Evolutionary conservation across 176 grass and related monocot species (phyloP).

Genomic region (Triticum aestivum): IWGSC_CS_RefSeq_v2.1 NC_057811.1:401969319-401969818

Average conservation of each 20-base stretch:
- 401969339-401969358: no score
- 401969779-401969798: not conserved
- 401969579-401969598: not conserved
- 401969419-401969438: not conserved
- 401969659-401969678: not conserved
- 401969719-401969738: not conserved
- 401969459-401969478: not conserved
- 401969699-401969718: not conserved
- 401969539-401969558: not conserved
- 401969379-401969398: not conserved
- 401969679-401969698: not conserved
- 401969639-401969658: slow-evolving; percentile 3
- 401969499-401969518: not conserved
- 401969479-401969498: not conserved
- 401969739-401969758: not conserved
- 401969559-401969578: not conserved
- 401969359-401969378: no score
- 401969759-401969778: not conserved
- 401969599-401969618: not conserved
- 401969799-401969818: not conserved
- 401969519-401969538: not conserved
- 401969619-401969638: not conserved
- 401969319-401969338: not conserved
- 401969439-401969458: not conserved
- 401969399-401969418: not conserved